phyloP scores from a whole-genome alignment of 148 eudicot genomes.

The Linanthus parryae region DNA sequence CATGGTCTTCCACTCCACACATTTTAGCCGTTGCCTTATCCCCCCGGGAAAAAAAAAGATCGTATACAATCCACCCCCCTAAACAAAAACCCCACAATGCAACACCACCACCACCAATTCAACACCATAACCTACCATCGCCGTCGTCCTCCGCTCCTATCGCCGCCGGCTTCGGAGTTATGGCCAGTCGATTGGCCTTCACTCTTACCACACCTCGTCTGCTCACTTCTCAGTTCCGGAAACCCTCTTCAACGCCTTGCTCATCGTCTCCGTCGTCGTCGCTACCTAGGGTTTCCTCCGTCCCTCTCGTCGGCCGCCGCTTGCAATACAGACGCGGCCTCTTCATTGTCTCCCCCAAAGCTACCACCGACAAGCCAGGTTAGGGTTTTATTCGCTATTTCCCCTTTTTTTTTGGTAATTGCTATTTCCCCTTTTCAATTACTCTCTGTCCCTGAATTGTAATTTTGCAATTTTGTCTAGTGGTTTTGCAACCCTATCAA shows the following conservation, averaged over 20 bases:
- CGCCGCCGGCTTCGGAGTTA: too few relatives aligned
- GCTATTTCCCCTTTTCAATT: too few relatives aligned
- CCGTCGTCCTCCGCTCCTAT: slow-evolving; percentile 14
- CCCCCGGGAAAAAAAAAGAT: background rate
- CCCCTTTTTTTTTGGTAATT: too few relatives aligned
- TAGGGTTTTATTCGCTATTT: too few relatives aligned
- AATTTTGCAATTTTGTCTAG: background rate
- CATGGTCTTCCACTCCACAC: slow-evolving; percentile 11
- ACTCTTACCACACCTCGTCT: slow-evolving; percentile 37
- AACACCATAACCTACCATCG: slow-evolving; percentile 4
- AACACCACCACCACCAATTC: background rate
- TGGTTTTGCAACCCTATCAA: too few relatives aligned
- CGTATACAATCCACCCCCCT: background rate
- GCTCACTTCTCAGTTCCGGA: slow-evolving; percentile 33
- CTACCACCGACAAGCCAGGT: slow-evolving; percentile 87
- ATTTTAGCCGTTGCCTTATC: slow-evolving; percentile 7
- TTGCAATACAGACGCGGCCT: slow-evolving; percentile 30
- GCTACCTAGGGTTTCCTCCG: slow-evolving; percentile 30
- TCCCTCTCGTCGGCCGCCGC: slow-evolving; percentile 28
- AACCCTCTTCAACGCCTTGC: slow-evolving; percentile 28
- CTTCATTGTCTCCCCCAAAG: slow-evolving; percentile 43
- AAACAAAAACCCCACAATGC: background rate
- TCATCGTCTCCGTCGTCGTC: slow-evolving; percentile 13
- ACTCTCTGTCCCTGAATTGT: background rate
- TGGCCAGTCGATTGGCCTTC: slow-evolving; percentile 69